Evolutionary conservation across 2,329 filamentous ascomycete genomes (phyloP), one percentile per base, ranked within the genome.

Genomic region (Ceratocystis colombiana): DNA sequence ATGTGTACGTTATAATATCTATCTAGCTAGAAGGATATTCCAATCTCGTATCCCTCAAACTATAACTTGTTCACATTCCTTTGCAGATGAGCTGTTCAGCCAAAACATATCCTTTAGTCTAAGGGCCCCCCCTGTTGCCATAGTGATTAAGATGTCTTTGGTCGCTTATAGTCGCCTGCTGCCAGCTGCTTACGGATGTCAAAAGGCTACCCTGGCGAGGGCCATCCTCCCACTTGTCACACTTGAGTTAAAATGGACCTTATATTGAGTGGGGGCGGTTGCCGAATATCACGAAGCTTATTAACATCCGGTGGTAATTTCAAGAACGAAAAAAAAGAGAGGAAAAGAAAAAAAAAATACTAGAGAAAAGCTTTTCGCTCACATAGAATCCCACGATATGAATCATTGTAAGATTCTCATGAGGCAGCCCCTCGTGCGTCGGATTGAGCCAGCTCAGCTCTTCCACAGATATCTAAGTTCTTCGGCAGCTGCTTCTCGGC

Each of bases 401-500:
- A 15, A 33, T 15, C 61, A 62, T 20, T n/a, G 33, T 12, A 46
- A 20, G 17, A n/a, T n/a, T 8, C 22, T 22, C 22, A 62, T 22
- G 45, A 12, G 33, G 37, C 10, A 5, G 28, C 55, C 25, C 15
- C 15, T 10, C 15, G 25, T 28, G 5, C n/a, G 30, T 5, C 7
- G 44, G 2, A 30, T 55, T 33, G 22, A 3, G 22, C 20, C n/a
- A n/a, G 6, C 30, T 20, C 46, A n/a, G 22, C 5, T 44, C 10
- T 22, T 28, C 33, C 37, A 15, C 17, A 64, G 37, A 37, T 7
- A 20, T 41, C 41, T 37, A 59, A 41, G 28, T 25, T 59, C 66
- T 28, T 66, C 57, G 50, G 68, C 57, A 69, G 70, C 70, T 61
- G 72, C 73, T 66, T 76, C 77, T 67, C 76, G 80, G 61, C 83